Percentiles rank a stretch among this genome's conserved stretches.
phyloP scores from a whole-genome alignment of 306 rosid species.

The Sindora glabra region DNA sequence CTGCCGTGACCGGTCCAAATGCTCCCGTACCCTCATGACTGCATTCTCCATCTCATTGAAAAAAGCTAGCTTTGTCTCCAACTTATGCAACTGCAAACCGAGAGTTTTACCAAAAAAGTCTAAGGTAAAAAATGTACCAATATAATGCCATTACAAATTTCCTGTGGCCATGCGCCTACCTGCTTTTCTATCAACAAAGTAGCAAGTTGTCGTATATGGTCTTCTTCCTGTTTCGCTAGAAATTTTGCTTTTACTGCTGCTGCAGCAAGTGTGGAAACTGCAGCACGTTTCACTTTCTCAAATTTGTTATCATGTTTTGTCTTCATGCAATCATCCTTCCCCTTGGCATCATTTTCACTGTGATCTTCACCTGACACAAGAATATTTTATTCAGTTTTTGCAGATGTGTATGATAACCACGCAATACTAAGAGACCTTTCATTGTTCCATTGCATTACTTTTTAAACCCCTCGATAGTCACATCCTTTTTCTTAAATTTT shows the following conservation, averaged over 20 bases:
- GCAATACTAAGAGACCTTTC: no score
- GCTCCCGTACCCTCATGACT: conserved; percentile 70
- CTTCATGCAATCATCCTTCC: conserved; percentile 18
- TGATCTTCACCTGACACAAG: conserved; percentile 44
- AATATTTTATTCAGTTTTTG: no score
- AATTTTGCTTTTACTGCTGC: conserved; percentile 84
- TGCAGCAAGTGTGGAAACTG: conserved; percentile 71
- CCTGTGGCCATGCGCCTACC: conserved; percentile 35
- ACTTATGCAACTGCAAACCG: conserved; percentile 63
- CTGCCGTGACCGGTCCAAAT: conserved; percentile 76
- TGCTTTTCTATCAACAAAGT: conserved; percentile 70
- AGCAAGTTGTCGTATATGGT: conserved; percentile 67
- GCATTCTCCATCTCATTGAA: conserved; percentile 68
- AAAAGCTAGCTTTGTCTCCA: conserved; percentile 70
- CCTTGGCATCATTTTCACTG: conserved; percentile 30
- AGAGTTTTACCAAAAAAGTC: conserved; percentile 17
- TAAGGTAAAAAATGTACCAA: not conserved
- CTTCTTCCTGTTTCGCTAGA: conserved; percentile 85
- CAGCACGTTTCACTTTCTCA: conserved; percentile 68
- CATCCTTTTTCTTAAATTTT: not conserved
- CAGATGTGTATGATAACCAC: no score
- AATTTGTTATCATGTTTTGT: conserved; percentile 32
- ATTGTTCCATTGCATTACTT: no score
- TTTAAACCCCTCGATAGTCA: no score
- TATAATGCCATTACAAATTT: not conserved